These are phyloP conservation scores for Pythium rishiriense DNA, from an alignment of 352 stramenopile genomes.

Conservation along the genomic window DNA sequence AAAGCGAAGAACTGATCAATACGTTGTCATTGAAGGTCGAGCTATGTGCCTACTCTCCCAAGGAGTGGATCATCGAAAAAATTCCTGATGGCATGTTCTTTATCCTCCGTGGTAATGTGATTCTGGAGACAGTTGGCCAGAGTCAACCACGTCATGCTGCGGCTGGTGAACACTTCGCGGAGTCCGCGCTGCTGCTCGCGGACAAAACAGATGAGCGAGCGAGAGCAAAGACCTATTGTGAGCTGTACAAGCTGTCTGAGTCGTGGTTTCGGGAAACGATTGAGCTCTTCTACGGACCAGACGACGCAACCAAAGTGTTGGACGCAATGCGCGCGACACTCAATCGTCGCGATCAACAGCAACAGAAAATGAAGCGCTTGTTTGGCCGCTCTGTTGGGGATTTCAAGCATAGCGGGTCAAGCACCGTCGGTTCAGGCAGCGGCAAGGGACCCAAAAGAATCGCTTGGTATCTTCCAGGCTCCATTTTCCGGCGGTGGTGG, in stretches of 20 bases:
- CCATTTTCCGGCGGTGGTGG: slow-evolving; percentile 60
- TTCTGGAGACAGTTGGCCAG: slow-evolving; percentile 36
- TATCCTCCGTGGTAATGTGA: slow-evolving; percentile 51
- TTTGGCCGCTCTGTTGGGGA: slow-evolving; percentile 43
- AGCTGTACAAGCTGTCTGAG: slow-evolving; percentile 73
- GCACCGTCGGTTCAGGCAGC: neutral
- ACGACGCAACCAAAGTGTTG: slow-evolving; percentile 29
- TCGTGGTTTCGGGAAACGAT: slow-evolving; percentile 52
- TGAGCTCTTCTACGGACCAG: slow-evolving; percentile 50
- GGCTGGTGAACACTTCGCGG: slow-evolving; percentile 58
- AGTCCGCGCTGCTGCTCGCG: slow-evolving; percentile 46
- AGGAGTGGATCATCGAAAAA: slow-evolving; percentile 77
- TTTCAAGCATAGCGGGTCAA: slow-evolving; percentile 6
- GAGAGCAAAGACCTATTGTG: slow-evolving; percentile 64
- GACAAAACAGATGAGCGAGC: slow-evolving; percentile 50
- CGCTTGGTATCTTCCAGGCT: slow-evolving; percentile 51
- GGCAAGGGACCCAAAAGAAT: neutral
- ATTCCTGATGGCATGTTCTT: slow-evolving; percentile 68
- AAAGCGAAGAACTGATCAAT: slow-evolving; percentile 73
- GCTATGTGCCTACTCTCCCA: slow-evolving; percentile 54
- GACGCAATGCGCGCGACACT: slow-evolving; percentile 62
- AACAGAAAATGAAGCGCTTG: slow-evolving; percentile 82
- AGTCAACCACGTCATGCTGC: slow-evolving; percentile 37
- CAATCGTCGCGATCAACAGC: slow-evolving; percentile 55
- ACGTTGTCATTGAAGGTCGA: slow-evolving; percentile 54